Conservation (phyloP, 1,284 basidiomycete species). For the Agaricales sp. region DNA sequence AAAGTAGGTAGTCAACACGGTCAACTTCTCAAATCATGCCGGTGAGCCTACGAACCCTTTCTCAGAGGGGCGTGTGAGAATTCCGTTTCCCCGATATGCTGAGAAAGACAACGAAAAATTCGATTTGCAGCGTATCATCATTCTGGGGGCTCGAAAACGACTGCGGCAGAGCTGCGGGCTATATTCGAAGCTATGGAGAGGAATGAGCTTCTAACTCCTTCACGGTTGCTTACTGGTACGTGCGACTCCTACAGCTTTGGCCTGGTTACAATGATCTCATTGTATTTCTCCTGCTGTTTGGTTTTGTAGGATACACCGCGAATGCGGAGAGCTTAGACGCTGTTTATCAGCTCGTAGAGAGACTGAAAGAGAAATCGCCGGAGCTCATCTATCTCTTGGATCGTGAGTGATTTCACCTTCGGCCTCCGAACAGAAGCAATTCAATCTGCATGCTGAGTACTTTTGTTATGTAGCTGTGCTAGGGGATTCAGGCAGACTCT, state of each 20-base stretch:
- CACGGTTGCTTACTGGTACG: conserved; percentile 68
- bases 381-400: conserved; percentile 80
- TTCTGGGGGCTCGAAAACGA: conserved; percentile 61
- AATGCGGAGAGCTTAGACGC: conserved; percentile 70
- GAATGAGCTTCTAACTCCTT: conserved; percentile 56
- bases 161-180: conserved; percentile 51
- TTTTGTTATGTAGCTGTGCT: conserved; percentile 81
- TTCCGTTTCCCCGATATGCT: conserved; percentile 3
- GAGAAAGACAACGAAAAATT: background rate
- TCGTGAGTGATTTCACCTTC: conserved; percentile 45
- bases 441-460: conserved; percentile 7
- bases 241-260: no score
- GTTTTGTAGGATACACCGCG: conserved; percentile 69
- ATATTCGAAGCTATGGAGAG: conserved; percentile 62
- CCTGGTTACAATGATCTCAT: conserved; percentile 8
- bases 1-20: conserved; percentile 85
- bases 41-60: no score
- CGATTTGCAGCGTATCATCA: background rate
- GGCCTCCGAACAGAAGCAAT: background rate
- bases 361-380: conserved; percentile 44
- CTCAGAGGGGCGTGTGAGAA: no score
- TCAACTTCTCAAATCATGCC: conserved; percentile 92
- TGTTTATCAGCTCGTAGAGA: conserved; percentile 55
- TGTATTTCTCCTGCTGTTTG: background rate
- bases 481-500: conserved; percentile 82